Conservation (phyloP, 1,139 yeast species). For the Blastobotrys malaysiensis region DNA sequence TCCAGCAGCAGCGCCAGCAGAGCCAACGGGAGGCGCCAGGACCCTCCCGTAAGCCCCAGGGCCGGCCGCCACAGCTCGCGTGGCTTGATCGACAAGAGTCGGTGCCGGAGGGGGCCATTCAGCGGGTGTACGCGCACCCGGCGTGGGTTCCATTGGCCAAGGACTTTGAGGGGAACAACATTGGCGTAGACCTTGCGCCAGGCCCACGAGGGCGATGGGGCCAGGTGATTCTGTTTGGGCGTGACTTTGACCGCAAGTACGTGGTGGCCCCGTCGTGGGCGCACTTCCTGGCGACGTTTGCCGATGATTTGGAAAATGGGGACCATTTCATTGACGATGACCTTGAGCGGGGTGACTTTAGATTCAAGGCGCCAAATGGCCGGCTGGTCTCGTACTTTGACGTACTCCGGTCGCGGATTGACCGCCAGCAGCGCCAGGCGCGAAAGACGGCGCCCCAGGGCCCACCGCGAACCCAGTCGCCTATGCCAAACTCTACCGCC, state of each 20-base stretch:
- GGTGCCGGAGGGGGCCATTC: slow-evolving; percentile 68
- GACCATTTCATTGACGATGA: slow-evolving; percentile 62
- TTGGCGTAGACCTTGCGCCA: slow-evolving; percentile 85
- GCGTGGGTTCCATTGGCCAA: slow-evolving; percentile 89
- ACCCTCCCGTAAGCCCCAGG: slow-evolving; percentile 8
- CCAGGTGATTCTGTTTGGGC: slow-evolving; percentile 80
- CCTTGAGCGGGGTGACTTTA: slow-evolving; percentile 61
- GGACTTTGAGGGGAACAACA: slow-evolving; percentile 83
- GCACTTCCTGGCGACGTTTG: slow-evolving; percentile 70
- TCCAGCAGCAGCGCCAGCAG: slow-evolving; percentile 14
- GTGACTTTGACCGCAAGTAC: slow-evolving; percentile 82
- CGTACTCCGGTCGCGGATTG: slow-evolving; percentile 48
- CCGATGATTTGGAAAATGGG: slow-evolving; percentile 77
- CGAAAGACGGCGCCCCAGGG: slow-evolving; percentile 13
- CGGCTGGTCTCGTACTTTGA: slow-evolving; percentile 51
- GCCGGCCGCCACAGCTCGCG: slow-evolving; percentile 6
- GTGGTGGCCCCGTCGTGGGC: slow-evolving; percentile 82
- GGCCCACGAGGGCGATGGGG: slow-evolving; percentile 72
- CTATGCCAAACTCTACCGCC: slow-evolving; percentile 8
- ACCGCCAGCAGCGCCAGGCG: slow-evolving; percentile 25
- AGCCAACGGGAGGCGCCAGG: slow-evolving; percentile 14
- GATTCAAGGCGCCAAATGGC: slow-evolving; percentile 52
- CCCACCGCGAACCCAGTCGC: slow-evolving; percentile 10
- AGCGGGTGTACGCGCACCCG: slow-evolving; percentile 73
- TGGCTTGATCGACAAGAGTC: slow-evolving; percentile 51